phyloP scores from a whole-genome alignment of 2,329 filamentous ascomycete genomes.

The Fusarium avenaceum region DNA sequence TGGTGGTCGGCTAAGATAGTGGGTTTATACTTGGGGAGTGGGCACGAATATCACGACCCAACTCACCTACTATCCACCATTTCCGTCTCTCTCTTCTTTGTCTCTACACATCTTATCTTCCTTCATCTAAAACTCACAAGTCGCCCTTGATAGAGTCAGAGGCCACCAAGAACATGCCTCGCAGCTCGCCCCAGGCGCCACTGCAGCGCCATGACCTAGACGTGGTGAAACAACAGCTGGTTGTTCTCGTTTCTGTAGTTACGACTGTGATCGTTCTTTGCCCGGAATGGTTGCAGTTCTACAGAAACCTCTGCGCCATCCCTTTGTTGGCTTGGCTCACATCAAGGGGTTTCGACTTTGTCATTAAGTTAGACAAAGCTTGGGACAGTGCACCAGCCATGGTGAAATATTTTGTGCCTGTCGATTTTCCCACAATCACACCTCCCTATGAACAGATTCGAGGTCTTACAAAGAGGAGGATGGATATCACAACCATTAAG shows the following conservation, averaged over 20 bases:
- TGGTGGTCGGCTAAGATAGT: slow-evolving; percentile 4
- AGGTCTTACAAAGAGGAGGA: background rate
- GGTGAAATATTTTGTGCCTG: slow-evolving; percentile 31
- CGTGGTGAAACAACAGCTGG: slow-evolving; percentile 24
- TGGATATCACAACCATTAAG: background rate
- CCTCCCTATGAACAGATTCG: slow-evolving; percentile 26
- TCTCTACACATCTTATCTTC: background rate
- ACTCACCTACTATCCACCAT: too few relatives aligned
- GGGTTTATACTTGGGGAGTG: slow-evolving; percentile 7
- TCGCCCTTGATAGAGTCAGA: background rate
- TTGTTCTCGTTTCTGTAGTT: slow-evolving; percentile 14
- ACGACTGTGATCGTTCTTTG: slow-evolving; percentile 25
- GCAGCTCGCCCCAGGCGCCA: background rate
- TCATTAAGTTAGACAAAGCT: slow-evolving; percentile 16
- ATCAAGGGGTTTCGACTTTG: slow-evolving; percentile 8
- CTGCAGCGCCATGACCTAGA: slow-evolving; percentile 14
- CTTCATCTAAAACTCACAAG: background rate
- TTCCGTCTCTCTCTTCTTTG: background rate
- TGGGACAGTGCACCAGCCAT: slow-evolving; percentile 24
- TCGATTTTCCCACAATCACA: slow-evolving; percentile 4
- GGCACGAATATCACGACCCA: slow-evolving; percentile 11
- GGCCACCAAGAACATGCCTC: slow-evolving; percentile 6
- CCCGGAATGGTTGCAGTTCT: slow-evolving; percentile 21
- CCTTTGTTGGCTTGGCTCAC: slow-evolving; percentile 29
- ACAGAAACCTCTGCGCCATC: slow-evolving; percentile 24